Evolutionary conservation across 805 yeast species (phyloP), one percentile per base, ranked within the genome.

Genomic region (Pichia scutulata): DNA sequence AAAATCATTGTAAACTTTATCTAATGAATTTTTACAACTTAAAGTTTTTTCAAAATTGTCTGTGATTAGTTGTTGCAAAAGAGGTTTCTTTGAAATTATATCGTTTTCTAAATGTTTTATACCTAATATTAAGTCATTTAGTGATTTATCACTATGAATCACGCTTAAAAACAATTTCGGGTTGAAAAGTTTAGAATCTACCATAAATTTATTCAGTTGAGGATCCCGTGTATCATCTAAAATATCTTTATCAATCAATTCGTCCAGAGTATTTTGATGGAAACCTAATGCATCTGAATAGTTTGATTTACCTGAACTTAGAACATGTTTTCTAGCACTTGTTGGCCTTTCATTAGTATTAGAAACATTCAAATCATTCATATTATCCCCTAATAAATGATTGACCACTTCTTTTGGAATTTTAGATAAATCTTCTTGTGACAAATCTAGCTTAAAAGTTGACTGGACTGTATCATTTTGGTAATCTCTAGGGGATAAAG

Each of bases 11-110:
- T 80, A 76, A 4, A 84, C 80, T 25, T 74, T 73, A 59, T 85
- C 90, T 37, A 86, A 66, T 4, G 78, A 70, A 23, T 83, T 77
- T 59, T 86, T 86, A 25, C 82, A 74, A 54, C 76, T 76, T 30
- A 86, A 86, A 55, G 83, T 84, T 56, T 75, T 73, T 48, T 78
- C 76, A 56, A 80, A 83, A 59, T 85, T 86, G 14, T 72, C 66
- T 55, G 80, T 80, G 16, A 84, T 79, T 41, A 82, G 63, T 16
- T 61, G 58, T 51, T 77, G 74, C 57, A 82, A 63, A 19, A 75
- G 76, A 9, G 72, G 69, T 39, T 80, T 76, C 55, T 77, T 77
- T 2, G 71, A 64, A 7, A 72, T 68, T 30, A 84, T 73, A 21
- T 78, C 72, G 23, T 60, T 55, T 50, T 81, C 82, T 45, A 84